phyloP scores from a whole-genome alignment of 2,329 filamentous ascomycete species.

The Thermoascus crustaceus region DNA sequence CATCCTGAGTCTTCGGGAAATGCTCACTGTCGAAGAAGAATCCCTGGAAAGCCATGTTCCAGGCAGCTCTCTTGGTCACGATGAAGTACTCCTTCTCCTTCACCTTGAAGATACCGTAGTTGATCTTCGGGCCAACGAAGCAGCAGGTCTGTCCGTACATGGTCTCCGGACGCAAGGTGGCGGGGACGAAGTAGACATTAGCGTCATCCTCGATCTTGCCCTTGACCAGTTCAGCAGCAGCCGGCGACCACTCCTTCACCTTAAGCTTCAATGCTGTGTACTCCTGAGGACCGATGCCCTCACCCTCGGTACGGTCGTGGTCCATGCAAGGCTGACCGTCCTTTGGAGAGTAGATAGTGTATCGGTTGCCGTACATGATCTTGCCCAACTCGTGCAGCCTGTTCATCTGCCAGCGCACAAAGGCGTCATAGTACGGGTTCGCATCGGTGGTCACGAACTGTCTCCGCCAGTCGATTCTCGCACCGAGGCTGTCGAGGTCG shows the following conservation, averaged over 20 bases:
- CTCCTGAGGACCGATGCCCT: conserved; percentile 78
- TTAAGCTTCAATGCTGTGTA: conserved; percentile 90
- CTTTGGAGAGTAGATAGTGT: conserved; percentile 88
- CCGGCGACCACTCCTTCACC: conserved; percentile 79
- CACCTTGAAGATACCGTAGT: conserved; percentile 80
- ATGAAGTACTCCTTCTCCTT: conserved; percentile 74
- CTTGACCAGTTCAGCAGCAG: conserved; percentile 62
- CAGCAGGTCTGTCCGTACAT: conserved; percentile 98
- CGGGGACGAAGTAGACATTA: conserved; percentile 81
- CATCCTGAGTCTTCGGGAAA: conserved; percentile 55
- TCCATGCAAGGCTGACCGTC: conserved; percentile 84
- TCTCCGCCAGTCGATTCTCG: conserved; percentile 85
- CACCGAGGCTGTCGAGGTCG: conserved; percentile 76
- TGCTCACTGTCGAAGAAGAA: conserved; percentile 55
- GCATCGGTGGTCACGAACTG: conserved; percentile 91
- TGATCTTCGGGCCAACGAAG: conserved; percentile 84
- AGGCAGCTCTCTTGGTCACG: conserved; percentile 70
- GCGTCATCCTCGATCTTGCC: conserved; percentile 71
- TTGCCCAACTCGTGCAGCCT: conserved; percentile 81
- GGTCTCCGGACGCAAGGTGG: conserved; percentile 88
- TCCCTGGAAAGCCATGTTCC: conserved; percentile 95
- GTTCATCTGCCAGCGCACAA: conserved; percentile 96
- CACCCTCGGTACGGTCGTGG: conserved; percentile 72
- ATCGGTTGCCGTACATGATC: conserved; percentile 87
- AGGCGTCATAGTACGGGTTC: conserved; percentile 93